These are phyloP conservation scores for Teunomyces lycoperdinae DNA, from an alignment of 805 yeast genomes.

Conservation along the genomic window DNA sequence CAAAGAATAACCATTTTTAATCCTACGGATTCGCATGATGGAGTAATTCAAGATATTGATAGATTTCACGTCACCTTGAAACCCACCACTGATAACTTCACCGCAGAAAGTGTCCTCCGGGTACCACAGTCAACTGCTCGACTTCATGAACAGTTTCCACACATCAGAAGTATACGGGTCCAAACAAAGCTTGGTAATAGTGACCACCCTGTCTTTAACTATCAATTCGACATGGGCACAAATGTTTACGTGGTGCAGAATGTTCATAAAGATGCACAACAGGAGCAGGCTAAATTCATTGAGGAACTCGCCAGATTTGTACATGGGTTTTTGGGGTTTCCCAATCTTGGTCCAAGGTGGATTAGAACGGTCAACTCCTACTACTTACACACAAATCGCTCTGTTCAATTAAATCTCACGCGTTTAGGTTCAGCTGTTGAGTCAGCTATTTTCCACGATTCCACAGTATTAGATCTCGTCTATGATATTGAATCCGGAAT, in stretches of 20 bases:
- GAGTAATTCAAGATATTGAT: slow-evolving; percentile 14
- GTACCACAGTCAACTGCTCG: neutral
- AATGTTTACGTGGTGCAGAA: slow-evolving; percentile 31
- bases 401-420: slow-evolving; percentile 2
- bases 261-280: slow-evolving; percentile 4
- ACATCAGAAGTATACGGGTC: slow-evolving; percentile 20
- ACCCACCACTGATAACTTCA: slow-evolving; percentile 5
- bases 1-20: slow-evolving; percentile 33
- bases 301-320: slow-evolving; percentile 16
- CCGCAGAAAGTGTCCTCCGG: slow-evolving; percentile 5
- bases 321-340: slow-evolving; percentile 16
- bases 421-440: neutral
- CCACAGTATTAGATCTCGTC: neutral
- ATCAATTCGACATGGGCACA: slow-evolving; percentile 23
- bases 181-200: slow-evolving; percentile 11
- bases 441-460: neutral
- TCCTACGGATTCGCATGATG: slow-evolving; percentile 22
- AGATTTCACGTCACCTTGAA: slow-evolving; percentile 2
- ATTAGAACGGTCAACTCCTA: slow-evolving; percentile 27
- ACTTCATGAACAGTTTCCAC: slow-evolving; percentile 8
- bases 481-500: neutral
- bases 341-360: slow-evolving; percentile 18
- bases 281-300: slow-evolving; percentile 18
- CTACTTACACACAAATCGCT: slow-evolving; percentile 18
- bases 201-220: slow-evolving; percentile 22